Evolutionary conservation across 768 basidiomycete genomes (phyloP).

Genomic region (Lepiota brunneoincarnata): DNA sequence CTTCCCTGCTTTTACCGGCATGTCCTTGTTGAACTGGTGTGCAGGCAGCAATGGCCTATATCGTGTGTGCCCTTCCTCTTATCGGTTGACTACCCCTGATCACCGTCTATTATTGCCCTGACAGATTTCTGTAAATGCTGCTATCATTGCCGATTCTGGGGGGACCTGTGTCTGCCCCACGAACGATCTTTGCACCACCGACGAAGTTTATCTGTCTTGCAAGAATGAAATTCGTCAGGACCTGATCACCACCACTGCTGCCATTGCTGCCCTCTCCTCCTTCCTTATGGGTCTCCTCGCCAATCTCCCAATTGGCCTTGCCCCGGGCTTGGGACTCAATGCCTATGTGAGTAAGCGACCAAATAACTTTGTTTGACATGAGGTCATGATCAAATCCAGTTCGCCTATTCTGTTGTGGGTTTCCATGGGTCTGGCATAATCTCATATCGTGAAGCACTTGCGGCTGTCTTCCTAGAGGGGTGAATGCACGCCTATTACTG

Average conservation of each 20-base stretch:
- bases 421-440: conserved; percentile 75
- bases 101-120: conserved; percentile 7
- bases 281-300: conserved; percentile 83
- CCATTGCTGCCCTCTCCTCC: conserved; percentile 70
- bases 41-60: conserved; percentile 83
- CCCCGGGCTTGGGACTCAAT: conserved; percentile 82
- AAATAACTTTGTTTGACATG: background rate
- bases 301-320: conserved; percentile 87
- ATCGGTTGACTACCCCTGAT: background rate
- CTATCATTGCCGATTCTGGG: conserved; percentile 72
- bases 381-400: conserved; percentile 38
- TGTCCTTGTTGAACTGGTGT: background rate
- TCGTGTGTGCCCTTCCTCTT: conserved; percentile 40
- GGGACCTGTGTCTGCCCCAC: conserved; percentile 78
- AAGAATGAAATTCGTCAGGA: conserved; percentile 64
- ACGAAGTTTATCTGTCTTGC: conserved; percentile 55
- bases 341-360: conserved; percentile 59
- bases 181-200: conserved; percentile 49
- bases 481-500: conserved; percentile 27
- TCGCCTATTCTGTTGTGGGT: conserved; percentile 86
- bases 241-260: conserved; percentile 81
- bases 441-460: conserved; percentile 75
- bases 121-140: conserved; percentile 83
- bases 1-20: background rate
- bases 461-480: conserved; percentile 89